Percentiles rank a stretch among this genome's conserved stretches.
Evolutionary conservation across 257 asterid genomes (phyloP).

Genomic region (Rehmannia glutinosa): DNA sequence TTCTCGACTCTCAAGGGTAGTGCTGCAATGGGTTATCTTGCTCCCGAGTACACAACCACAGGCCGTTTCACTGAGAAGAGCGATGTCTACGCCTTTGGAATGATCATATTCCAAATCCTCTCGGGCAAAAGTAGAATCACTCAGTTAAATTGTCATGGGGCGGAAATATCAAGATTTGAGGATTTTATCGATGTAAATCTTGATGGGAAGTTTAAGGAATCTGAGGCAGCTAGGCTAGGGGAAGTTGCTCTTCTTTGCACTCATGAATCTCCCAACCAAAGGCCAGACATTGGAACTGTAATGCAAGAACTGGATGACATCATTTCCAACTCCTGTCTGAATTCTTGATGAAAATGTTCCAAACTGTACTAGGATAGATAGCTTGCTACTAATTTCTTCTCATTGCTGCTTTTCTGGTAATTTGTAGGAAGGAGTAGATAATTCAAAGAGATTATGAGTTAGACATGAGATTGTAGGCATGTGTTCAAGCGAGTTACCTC

Average conservation of each 20-base stretch:
- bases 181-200: conserved; percentile 67
- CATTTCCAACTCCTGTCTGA: conserved; percentile 17
- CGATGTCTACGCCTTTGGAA: conserved; percentile 85
- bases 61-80: conserved; percentile 92
- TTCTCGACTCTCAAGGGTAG: conserved; percentile 82
- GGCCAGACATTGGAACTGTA: conserved; percentile 63
- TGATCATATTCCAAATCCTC: conserved; percentile 86
- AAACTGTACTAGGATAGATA: conserved; percentile 5
- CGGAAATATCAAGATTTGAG: conserved; percentile 61
- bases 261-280: conserved; percentile 53
- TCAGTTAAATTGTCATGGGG: conserved; percentile 63
- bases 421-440: conserved; percentile 14
- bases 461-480: neutral
- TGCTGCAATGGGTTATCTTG: conserved; percentile 97
- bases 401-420: neutral
- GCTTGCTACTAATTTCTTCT: conserved; percentile 26
- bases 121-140: conserved; percentile 73
- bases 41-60: conserved; percentile 82
- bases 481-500: conserved; percentile 14
- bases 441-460: conserved; percentile 4
- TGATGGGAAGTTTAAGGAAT: conserved; percentile 54
- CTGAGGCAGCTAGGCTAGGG: conserved; percentile 79
- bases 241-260: conserved; percentile 87
- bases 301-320: conserved; percentile 56
- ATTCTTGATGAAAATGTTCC: neutral